Base-by-base conservation (phyloP, 148 eudicot genomes). In the Cornus controversa region DNA sequence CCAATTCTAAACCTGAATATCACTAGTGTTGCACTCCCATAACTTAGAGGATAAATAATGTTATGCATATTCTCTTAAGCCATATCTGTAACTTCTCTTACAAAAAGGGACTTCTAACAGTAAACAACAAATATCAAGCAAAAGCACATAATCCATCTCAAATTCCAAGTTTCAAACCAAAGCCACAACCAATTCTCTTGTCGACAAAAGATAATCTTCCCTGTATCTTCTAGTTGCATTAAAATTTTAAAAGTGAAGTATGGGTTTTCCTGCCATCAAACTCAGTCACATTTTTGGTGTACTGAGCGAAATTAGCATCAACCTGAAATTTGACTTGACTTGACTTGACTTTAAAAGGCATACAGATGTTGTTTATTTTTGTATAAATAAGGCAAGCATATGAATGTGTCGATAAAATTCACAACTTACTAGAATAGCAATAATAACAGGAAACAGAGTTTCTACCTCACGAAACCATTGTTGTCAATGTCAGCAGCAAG, bases 401-500 rank as follows among this genome's bases (percentile, higher is more conserved):
- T 11, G 16, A 22, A 73, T 31, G 34, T 47, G 27, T 66, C 68
- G 69, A 42, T 16, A 66, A 1, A 6, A 40, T 34, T 26, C 65
- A 25, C 27, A 75, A 68, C 28, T 60, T 26, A 79, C 5, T 7
- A 36, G 5, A 31, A 67, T 25, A 69, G 9, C 2, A 47, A 66
- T 31, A 53, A 24, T 45, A 77, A 71, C 37, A 50, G 53, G 6
- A 67, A 26, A 78, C 14, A 34, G 66, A 45, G 40, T 42, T 9
- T 74, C 58, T 86, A 96, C 99, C 88, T 93, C 75, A 96, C 97
- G 74, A 88, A 93, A 40, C 99, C 99, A 79, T 96, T 89, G 79
- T 93, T 85, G 75, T 96, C 99, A 66, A 93, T 90, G 74, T 96
- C 99, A 45, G 99, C 99, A 54, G 99, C 94, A 75, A 96, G 93